Conservation (phyloP, 805 yeast genomes). For the Candida takata region DNA sequence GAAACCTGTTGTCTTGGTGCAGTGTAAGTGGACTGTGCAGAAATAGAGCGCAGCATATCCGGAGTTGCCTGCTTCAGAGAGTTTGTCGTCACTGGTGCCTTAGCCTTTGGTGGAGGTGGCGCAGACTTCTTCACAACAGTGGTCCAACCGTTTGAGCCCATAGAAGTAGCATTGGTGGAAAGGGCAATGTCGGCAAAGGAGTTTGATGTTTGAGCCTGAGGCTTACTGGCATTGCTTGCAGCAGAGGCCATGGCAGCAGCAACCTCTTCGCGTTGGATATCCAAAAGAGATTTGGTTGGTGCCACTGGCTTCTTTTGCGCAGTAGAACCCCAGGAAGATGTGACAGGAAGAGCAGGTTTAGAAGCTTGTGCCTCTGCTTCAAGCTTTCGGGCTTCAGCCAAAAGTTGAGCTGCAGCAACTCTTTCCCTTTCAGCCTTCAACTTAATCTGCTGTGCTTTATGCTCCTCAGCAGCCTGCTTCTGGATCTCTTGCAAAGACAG, state of each 20-base stretch:
- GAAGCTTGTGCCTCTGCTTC: constrained; percentile 11
- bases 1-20: constrained; percentile 3
- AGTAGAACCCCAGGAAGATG: constrained; percentile 33
- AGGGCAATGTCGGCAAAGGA: constrained; percentile 22
- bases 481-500: constrained; percentile 47
- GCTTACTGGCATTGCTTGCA: constrained; percentile 2
- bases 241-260: constrained; percentile 25
- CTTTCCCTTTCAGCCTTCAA: constrained; percentile 24
- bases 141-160: constrained; percentile 32
- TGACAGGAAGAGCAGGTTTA: constrained; percentile 24
- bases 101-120: constrained; percentile 8
- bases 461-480: constrained; percentile 38
- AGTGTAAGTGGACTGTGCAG: constrained; percentile 20
- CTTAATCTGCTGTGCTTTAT: constrained; percentile 31
- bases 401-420: constrained; percentile 16
- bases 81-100: constrained; percentile 9
- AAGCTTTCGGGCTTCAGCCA: constrained; percentile 15
- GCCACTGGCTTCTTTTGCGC: constrained; percentile 16
- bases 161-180: constrained; percentile 4
- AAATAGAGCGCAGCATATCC: constrained; percentile 31
- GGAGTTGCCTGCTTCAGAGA: constrained; percentile 23
- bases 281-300: constrained; percentile 47
- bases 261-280: constrained; percentile 55
- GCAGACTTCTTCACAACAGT: constrained; percentile 24
- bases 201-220: constrained; percentile 8